phyloP scores from a whole-genome alignment of 306 rosid species.

The Rosa multiflora region DNA sequence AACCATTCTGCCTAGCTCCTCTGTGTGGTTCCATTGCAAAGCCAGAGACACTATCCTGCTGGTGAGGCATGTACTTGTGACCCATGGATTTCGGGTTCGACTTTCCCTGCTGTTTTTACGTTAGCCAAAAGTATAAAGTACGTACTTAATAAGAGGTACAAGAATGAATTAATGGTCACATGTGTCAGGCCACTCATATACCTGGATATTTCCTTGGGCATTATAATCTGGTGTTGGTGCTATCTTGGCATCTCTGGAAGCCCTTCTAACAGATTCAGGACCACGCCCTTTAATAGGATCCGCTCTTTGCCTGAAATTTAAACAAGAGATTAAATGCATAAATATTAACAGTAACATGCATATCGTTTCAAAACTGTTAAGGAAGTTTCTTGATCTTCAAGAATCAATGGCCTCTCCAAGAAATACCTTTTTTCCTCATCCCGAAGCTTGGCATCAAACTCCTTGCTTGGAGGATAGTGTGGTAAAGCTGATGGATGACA shows the following conservation, averaged over 20 bases:
- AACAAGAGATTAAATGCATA: background rate
- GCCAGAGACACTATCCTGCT: constrained; percentile 41
- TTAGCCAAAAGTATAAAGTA: constrained; percentile 27
- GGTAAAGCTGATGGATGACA: constrained; percentile 84
- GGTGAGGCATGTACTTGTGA: constrained; percentile 32
- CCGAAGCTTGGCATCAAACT: constrained; percentile 67
- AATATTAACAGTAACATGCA: background rate
- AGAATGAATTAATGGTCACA: background rate
- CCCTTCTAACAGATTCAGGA: constrained; percentile 60
- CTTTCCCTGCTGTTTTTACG: constrained; percentile 44
- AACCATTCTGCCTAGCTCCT: constrained; percentile 33
- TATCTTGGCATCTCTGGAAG: constrained; percentile 43
- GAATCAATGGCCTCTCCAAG: constrained; percentile 3
- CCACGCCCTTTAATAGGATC: constrained; percentile 51
- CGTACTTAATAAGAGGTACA: background rate
- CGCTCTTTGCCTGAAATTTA: constrained; percentile 51
- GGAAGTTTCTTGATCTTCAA: background rate
- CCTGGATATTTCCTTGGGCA: constrained; percentile 48
- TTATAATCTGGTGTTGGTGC: constrained; percentile 52
- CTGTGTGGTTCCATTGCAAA: constrained; percentile 32
- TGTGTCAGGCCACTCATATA: constrained; percentile 21
- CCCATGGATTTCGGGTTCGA: constrained; percentile 37
- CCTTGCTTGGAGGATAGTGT: constrained; percentile 83
- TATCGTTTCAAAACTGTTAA: background rate
- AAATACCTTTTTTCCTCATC: constrained; percentile 69